Conservation (phyloP, 305 asterid species). For the Fraxinus dipetala region DNA sequence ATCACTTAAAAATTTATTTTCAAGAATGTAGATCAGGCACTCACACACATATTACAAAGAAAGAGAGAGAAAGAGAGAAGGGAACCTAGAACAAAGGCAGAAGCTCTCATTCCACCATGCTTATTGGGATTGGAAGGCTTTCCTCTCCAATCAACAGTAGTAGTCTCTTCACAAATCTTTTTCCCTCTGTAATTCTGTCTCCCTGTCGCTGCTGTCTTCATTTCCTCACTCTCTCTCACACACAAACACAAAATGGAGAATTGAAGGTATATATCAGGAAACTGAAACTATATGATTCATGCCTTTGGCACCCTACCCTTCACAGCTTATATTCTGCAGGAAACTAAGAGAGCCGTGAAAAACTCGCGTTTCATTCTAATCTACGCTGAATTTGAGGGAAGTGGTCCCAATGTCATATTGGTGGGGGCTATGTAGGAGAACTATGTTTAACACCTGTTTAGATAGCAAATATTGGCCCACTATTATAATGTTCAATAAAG, state of each 20-base stretch:
- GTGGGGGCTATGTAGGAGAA: not conserved
- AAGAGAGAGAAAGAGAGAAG: not conserved
- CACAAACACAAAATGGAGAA: not conserved
- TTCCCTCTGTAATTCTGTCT: not conserved
- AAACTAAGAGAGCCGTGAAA: not conserved
- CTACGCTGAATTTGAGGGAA: not conserved
- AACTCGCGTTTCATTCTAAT: not conserved
- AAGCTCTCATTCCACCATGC: conserved; percentile 50
- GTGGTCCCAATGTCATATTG: not conserved
- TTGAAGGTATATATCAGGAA: not conserved
- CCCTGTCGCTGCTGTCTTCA: not conserved
- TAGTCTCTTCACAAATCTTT: conserved; percentile 14
- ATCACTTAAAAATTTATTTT: not conserved
- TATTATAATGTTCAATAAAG: no score
- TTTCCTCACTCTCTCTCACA: not conserved
- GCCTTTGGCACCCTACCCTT: not conserved
- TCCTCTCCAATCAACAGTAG: conserved; percentile 44
- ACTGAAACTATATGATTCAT: not conserved
- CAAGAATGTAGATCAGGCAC: not conserved
- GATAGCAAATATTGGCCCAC: no score
- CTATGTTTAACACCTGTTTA: no score
- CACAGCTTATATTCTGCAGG: not conserved
- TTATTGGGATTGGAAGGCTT: conserved; percentile 43
- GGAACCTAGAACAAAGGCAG: conserved; percentile 44
- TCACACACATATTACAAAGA: not conserved